phyloP scores from a whole-genome alignment of 202 grass and related monocot genomes.

The Hordeum pubiflorum region DNA sequence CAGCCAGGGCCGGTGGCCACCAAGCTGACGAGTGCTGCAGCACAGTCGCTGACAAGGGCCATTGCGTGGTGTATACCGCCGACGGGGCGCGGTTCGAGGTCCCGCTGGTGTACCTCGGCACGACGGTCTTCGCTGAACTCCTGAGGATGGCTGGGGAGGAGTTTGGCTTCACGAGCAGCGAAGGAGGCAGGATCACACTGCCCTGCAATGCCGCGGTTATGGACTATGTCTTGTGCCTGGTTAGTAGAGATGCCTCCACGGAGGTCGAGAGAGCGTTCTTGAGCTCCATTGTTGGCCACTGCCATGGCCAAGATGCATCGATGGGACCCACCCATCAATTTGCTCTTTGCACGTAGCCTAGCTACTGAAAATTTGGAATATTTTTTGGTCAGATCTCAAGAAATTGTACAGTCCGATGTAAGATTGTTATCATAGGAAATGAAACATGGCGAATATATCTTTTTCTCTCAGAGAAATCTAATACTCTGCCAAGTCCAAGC shows the following conservation, averaged over 20 bases:
- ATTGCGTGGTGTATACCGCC: constrained; percentile 24
- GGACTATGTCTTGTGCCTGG: constrained; percentile 34
- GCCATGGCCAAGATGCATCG: background rate
- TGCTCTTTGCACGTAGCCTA: constrained; percentile 27
- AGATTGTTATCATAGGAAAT: background rate
- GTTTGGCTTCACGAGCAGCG: constrained; percentile 28
- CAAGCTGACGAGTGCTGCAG: background rate
- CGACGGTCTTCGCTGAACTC: constrained; percentile 26
- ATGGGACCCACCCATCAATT: background rate
- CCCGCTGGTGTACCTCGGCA: constrained; percentile 33
- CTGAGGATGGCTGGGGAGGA: constrained; percentile 33
- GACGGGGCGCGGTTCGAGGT: constrained; percentile 39
- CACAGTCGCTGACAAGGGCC: background rate
- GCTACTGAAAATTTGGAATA: background rate
- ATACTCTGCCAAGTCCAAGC: background rate
- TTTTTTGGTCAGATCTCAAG: background rate
- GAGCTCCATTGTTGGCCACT: constrained; percentile 21
- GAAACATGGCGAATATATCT: background rate
- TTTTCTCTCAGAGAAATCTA: background rate
- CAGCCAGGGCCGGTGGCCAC: background rate
- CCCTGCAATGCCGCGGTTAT: constrained; percentile 26
- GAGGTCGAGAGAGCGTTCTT: constrained; percentile 33
- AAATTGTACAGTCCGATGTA: background rate
- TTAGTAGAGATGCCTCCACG: constrained; percentile 25
- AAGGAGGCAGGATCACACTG: constrained; percentile 37